Evolutionary conservation across 352 stramenopile genomes (phyloP).

Genomic region (Phytopythium mirpurense): DNA sequence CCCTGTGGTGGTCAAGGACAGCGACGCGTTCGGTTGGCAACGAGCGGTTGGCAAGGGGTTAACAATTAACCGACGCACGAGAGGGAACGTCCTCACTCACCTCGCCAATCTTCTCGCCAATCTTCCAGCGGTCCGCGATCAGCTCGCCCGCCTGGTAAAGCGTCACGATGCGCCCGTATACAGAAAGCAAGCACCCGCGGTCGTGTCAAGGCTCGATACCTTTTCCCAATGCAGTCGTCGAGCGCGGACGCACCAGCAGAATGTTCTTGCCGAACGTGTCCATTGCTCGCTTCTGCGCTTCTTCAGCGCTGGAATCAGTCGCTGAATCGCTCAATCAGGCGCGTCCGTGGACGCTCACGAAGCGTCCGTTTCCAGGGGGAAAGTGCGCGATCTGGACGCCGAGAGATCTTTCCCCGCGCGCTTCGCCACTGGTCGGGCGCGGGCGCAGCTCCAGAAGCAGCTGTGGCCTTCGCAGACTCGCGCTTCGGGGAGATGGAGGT

Average conservation of each 20-base stretch:
- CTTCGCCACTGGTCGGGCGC: no score
- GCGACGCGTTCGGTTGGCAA: no score
- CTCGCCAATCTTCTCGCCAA: conserved; percentile 87
- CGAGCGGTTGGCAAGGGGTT: no score
- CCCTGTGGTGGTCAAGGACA: conserved; percentile 31
- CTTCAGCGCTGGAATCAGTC: neutral
- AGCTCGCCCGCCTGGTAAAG: conserved; percentile 64
- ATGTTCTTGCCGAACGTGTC: conserved; percentile 61
- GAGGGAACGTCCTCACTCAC: conserved; percentile 16
- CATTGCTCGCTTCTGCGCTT: neutral
- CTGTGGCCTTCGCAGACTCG: no score
- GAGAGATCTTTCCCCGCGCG: neutral
- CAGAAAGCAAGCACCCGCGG: no score
- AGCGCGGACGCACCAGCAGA: conserved; percentile 40
- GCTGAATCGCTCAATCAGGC: no score
- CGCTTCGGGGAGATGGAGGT: no score
- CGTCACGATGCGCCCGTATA: neutral
- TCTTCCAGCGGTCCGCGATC: conserved; percentile 76
- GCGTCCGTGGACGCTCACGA: no score
- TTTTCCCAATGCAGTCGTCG: neutral
- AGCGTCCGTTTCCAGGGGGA: no score
- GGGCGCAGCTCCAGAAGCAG: no score
- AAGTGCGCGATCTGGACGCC: no score
- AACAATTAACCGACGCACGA: conserved; percentile 6
- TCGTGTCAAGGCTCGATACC: no score